Base-by-base conservation (phyloP, 345 rosid species). In the Clarkia xantiana region DNA sequence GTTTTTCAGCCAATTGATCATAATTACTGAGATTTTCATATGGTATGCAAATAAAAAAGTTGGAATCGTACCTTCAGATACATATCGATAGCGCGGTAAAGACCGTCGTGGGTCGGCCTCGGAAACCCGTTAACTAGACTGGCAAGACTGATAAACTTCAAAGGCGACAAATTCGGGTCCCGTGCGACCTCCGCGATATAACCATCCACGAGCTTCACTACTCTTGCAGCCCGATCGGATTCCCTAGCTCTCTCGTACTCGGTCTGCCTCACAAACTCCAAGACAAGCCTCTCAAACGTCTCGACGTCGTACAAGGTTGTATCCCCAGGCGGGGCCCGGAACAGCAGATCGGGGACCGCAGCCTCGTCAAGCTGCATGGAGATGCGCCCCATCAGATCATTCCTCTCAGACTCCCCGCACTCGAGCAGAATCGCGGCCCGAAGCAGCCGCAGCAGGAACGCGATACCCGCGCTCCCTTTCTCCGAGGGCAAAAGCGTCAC, bases 31-130 rank as follows among this genome's bases (percentile, higher is more conserved):
- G n/a, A n/a, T n/a, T n/a, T n/a, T n/a, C n/a, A n/a, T n/a, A n/a
- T n/a, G n/a, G n/a, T n/a, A n/a, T n/a, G n/a, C n/a, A n/a, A 11
- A 17, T 43, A 19, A 42, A 9, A 42, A 51, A 55, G 1, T 29
- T 0, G 19, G 16, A 36, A 53, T 16, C 44, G 38, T 70, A 82
- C 93, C 93, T 82, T 79, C 29, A 82, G 67, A 60, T 74, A 77
- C 82, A 77, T 77, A 69, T 82, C 93, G 44, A 82, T 64, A 59
- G 84, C 93, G 2, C 82, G 80, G 62, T 82, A 82, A 56, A 82
- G 42, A 48, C 87, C 80, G 52, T 80, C 84, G 45, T 82, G 84
- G 38, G 77, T 72, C 13, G 70, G 53, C 66, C 87, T 69, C 4
- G 87, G 68, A 64, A 82, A 71, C 51, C 18, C 49, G 1, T 76